Percentiles rank a stretch among this genome's conserved stretches.
phyloP scores from a whole-genome alignment of 2,329 filamentous ascomycete genomes.

The Cadophora malorum region DNA sequence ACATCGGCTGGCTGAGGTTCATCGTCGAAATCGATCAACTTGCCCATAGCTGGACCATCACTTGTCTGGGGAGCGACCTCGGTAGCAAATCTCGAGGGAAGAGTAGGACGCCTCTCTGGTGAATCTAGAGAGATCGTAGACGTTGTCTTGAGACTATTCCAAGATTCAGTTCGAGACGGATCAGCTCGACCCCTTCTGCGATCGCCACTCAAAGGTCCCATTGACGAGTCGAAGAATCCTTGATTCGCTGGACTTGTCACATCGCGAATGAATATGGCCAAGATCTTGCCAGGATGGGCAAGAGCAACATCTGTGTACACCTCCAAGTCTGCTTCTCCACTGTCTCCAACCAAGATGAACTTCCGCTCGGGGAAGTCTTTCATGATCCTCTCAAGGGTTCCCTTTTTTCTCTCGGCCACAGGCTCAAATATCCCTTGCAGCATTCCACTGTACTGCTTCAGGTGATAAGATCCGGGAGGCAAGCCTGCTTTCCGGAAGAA shows the following conservation, averaged over 20 bases:
- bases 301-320: conserved; percentile 94
- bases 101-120: conserved; percentile 37
- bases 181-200: conserved; percentile 28
- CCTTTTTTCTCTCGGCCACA: conserved; percentile 92
- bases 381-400: conserved; percentile 83
- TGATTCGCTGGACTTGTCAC: conserved; percentile 80
- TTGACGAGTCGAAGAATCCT: conserved; percentile 74
- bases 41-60: conserved; percentile 54
- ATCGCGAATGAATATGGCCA: conserved; percentile 91
- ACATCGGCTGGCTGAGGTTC: conserved; percentile 52
- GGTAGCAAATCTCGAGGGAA: conserved; percentile 39
- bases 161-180: conserved; percentile 30
- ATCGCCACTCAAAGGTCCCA: conserved; percentile 42
- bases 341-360: conserved; percentile 93
- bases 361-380: conserved; percentile 87
- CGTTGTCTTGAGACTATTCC: conserved; percentile 33
- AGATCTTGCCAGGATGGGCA: conserved; percentile 79
- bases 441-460: conserved; percentile 98
- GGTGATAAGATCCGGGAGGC: conserved; percentile 86
- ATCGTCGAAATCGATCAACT: conserved; percentile 66
- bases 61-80: conserved; percentile 44
- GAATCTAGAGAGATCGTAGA: conserved; percentile 27
- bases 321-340: conserved; percentile 94
- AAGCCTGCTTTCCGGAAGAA: conserved; percentile 84
- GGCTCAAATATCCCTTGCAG: conserved; percentile 98